Evolutionary conservation across 2,329 filamentous ascomycete species (phyloP).

Genomic region (Beauveria bassiana): DNA sequence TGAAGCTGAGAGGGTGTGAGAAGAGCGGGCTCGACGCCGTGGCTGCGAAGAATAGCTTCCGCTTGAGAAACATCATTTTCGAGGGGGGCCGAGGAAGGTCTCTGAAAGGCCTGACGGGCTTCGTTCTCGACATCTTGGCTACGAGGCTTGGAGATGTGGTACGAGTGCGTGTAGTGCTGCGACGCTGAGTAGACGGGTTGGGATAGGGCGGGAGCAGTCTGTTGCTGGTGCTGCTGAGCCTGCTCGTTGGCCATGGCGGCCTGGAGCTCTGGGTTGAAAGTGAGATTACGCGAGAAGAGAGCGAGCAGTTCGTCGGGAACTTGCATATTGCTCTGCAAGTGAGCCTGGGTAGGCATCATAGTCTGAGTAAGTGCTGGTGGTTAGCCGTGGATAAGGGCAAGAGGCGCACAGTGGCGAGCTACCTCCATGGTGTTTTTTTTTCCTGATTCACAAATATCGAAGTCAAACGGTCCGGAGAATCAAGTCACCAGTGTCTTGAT

Average conservation of each 20-base stretch:
- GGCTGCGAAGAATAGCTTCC: constrained; percentile 51
- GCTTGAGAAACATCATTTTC: constrained; percentile 41
- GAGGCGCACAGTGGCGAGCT: background rate
- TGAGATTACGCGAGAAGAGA: constrained; percentile 72
- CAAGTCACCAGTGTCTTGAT: background rate
- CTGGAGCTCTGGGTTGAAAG: constrained; percentile 41
- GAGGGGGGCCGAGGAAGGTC: constrained; percentile 43
- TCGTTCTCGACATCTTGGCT: constrained; percentile 19
- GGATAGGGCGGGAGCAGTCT: constrained; percentile 10
- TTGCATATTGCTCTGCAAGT: constrained; percentile 40
- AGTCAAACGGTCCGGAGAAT: background rate
- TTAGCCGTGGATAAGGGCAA: background rate
- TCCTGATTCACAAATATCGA: background rate
- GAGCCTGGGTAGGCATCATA: constrained; percentile 34
- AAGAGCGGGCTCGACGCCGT: constrained; percentile 61
- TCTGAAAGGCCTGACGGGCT: constrained; percentile 28
- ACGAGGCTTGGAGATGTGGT: constrained; percentile 43
- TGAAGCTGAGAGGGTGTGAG: constrained; percentile 69
- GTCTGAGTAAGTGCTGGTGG: constrained; percentile 14
- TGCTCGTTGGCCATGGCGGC: constrained; percentile 18
- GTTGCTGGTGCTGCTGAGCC: constrained; percentile 21
- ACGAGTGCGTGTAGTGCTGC: constrained; percentile 77
- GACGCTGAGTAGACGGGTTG: constrained; percentile 63
- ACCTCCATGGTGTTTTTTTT: constrained; percentile 4
- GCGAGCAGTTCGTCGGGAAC: constrained; percentile 75